Evolutionary conservation across 257 asterid genomes (phyloP).

Genomic region (Anisodus acutangulus): DNA sequence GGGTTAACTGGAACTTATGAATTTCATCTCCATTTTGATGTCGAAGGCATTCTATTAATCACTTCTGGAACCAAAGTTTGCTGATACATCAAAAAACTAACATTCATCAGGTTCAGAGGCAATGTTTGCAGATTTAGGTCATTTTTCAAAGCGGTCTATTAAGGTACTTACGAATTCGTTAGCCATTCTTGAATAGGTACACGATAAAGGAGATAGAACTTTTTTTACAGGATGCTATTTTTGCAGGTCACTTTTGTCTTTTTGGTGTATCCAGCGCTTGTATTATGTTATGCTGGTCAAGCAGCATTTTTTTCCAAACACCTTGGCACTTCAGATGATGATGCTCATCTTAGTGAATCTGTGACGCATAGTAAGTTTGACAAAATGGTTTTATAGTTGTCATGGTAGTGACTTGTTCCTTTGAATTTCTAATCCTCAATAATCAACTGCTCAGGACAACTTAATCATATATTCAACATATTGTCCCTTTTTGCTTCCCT

Average conservation of each 20-base stretch:
- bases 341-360: conserved; percentile 82
- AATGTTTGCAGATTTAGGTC: conserved; percentile 91
- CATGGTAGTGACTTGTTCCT: not conserved
- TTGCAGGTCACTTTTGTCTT: conserved; percentile 78
- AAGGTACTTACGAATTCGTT: conserved; percentile 50
- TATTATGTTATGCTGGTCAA: conserved; percentile 90
- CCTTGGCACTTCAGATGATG: conserved; percentile 47
- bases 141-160: conserved; percentile 85
- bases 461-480: conserved; percentile 75
- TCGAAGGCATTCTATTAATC: not conserved
- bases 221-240: not conserved
- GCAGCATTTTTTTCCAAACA: conserved; percentile 70
- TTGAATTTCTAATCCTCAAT: conserved; percentile 29
- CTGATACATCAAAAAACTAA: not conserved
- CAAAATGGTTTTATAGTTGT: not conserved
- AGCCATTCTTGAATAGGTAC: not conserved
- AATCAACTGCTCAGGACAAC: conserved; percentile 54
- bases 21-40: not conserved
- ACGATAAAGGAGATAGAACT: not conserved
- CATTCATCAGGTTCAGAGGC: conserved; percentile 76
- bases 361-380: conserved; percentile 70
- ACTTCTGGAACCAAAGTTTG: not conserved
- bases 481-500: conserved; percentile 87
- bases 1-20: conserved; percentile 16
- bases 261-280: conserved; percentile 80